A percentile compares a stretch with the other conserved stretches of the same genome.
Conservation (phyloP, 352 stramenopile species). For the Phytophthora pini region DNA sequence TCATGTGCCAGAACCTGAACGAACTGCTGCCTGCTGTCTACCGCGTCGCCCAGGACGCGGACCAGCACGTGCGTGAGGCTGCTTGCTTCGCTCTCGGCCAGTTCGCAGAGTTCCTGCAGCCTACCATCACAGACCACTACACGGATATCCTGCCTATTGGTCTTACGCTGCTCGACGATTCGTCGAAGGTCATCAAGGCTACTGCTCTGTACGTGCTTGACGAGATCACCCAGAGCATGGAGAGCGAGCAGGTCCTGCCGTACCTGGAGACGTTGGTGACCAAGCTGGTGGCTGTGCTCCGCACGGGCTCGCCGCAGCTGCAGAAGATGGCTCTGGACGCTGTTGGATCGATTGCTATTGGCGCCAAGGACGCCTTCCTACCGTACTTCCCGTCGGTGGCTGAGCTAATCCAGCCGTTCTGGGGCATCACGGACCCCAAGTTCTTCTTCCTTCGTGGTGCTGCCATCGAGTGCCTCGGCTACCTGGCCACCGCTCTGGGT, state of each 20-base stretch:
- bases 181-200: constrained; percentile 93
- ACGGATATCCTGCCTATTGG: constrained; percentile 96
- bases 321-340: constrained; percentile 98
- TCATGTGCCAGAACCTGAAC: constrained; percentile 94
- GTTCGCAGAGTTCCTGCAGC: constrained; percentile 98
- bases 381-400: constrained; percentile 94
- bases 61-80: constrained; percentile 96
- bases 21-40: constrained; percentile 95
- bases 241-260: constrained; percentile 94
- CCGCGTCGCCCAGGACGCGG: constrained; percentile 87
- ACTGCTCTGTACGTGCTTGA: constrained; percentile 98
- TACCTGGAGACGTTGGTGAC: constrained; percentile 95
- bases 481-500: constrained; percentile 97
- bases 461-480: constrained; percentile 98
- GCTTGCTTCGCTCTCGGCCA: constrained; percentile 98
- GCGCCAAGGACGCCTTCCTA: constrained; percentile 96
- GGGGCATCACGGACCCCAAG: constrained; percentile 92
- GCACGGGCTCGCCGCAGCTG: constrained; percentile 91
- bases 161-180: constrained; percentile 95
- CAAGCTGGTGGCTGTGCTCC: constrained; percentile 95
- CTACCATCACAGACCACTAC: constrained; percentile 96
- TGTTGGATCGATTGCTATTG: constrained; percentile 96
- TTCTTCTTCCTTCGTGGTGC: constrained; percentile 94
- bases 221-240: constrained; percentile 98
- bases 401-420: constrained; percentile 89